These are phyloP conservation scores for Vanrija sp. DNA, from an alignment of 1,284 basidiomycete genomes.

Conservation along the genomic window DNA sequence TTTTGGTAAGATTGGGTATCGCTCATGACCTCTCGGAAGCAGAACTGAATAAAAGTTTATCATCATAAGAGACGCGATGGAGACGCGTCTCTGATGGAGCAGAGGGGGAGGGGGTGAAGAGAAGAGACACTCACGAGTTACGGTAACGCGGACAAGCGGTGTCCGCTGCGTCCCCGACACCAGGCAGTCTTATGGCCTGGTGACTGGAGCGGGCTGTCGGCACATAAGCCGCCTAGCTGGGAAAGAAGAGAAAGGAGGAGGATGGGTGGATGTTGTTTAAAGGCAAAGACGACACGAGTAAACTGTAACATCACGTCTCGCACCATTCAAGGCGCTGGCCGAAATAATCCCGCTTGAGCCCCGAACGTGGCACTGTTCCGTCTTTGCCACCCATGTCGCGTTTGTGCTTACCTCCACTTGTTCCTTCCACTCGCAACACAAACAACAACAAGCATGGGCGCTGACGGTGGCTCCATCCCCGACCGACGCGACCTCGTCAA, in stretches of 20 bases:
- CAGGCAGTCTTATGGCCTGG: slow-evolving; percentile 12
- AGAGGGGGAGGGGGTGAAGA: slow-evolving; percentile 1
- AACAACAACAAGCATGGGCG: slow-evolving; percentile 34
- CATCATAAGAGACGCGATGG: slow-evolving; percentile 27
- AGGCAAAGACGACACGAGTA: not conserved
- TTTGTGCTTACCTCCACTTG: not conserved
- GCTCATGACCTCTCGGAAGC: slow-evolving; percentile 49
- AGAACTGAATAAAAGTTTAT: slow-evolving; percentile 45
- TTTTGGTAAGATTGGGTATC: slow-evolving; percentile 46
- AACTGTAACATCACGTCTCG: not conserved
- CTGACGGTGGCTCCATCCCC: slow-evolving; percentile 50
- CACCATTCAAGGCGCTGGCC: not conserved
- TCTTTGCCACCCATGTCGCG: too few relatives aligned
- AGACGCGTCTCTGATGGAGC: not conserved
- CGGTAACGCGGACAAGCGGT: not conserved
- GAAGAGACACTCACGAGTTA: slow-evolving; percentile 6
- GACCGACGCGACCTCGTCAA: slow-evolving; percentile 49
- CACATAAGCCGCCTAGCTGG: slow-evolving; percentile 1
- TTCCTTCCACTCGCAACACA: not conserved
- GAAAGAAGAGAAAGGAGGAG: not conserved
- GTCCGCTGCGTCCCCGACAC: slow-evolving; percentile 3
- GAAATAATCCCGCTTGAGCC: not conserved
- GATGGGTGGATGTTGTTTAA: not conserved
- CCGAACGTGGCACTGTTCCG: not conserved
- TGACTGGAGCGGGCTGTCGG: slow-evolving; percentile 2